These are phyloP conservation scores for Suillus sp. DNA, from an alignment of 768 basidiomycete species.

Conservation along the genomic window DNA sequence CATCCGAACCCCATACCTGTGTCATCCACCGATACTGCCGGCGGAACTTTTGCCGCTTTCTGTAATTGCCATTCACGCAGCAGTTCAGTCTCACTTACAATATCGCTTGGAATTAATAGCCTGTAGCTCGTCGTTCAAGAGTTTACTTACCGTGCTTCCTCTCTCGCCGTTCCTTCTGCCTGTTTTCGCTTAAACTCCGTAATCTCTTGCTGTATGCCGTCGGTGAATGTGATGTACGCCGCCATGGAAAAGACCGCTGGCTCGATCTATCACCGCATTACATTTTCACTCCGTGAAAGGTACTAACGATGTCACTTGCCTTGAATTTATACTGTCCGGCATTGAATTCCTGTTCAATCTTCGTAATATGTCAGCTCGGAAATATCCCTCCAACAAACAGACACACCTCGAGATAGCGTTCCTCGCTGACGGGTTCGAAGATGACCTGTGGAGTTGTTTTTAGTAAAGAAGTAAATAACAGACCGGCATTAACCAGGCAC, in stretches of 20 bases:
- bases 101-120: slow-evolving; percentile 10
- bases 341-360: slow-evolving; percentile 56
- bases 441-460: slow-evolving; percentile 39
- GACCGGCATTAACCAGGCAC: slow-evolving; percentile 25
- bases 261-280: slow-evolving; percentile 43
- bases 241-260: slow-evolving; percentile 53
- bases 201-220: slow-evolving; percentile 45
- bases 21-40: background rate
- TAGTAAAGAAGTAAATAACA: background rate
- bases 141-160: slow-evolving; percentile 43
- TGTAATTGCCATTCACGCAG: slow-evolving; percentile 46
- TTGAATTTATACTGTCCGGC: slow-evolving; percentile 55
- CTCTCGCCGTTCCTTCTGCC: slow-evolving; percentile 33
- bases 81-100: slow-evolving; percentile 42
- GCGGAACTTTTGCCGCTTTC: slow-evolving; percentile 21
- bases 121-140: background rate
- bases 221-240: slow-evolving; percentile 46
- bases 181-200: slow-evolving; percentile 44
- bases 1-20: background rate
- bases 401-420: slow-evolving; percentile 49
- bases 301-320: slow-evolving; percentile 29
- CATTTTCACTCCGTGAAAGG: slow-evolving; percentile 15
- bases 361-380: background rate
- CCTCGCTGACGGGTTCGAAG: slow-evolving; percentile 51
- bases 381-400: background rate